A percentile compares a stretch with the other conserved stretches of the same genome.
Conservation (phyloP, 2,329 filamentous ascomycete species). For the Talaromyces sp. region DNA sequence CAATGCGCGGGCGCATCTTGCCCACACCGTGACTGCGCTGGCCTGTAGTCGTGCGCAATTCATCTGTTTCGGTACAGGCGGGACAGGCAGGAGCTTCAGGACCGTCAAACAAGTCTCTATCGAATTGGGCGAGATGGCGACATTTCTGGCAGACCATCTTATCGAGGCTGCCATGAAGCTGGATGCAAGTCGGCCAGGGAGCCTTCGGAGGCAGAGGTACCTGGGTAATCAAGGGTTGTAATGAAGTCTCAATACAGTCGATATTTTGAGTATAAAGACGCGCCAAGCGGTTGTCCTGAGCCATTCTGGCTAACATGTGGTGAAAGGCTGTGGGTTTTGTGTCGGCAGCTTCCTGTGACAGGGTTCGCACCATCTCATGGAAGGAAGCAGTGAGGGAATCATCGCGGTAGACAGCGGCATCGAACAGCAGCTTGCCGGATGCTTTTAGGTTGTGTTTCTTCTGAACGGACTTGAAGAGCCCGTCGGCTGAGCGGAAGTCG, state of each 20-base stretch:
- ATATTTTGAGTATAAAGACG: slow-evolving; percentile 97
- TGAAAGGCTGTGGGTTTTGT: slow-evolving; percentile 87
- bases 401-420: slow-evolving; percentile 95
- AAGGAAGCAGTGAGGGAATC: slow-evolving; percentile 84
- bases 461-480: slow-evolving; percentile 81
- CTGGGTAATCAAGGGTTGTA: slow-evolving; percentile 73
- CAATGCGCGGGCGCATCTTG: slow-evolving; percentile 83
- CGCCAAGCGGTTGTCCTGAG: slow-evolving; percentile 79
- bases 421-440: slow-evolving; percentile 93
- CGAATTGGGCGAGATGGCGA: slow-evolving; percentile 68
- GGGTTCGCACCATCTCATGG: slow-evolving; percentile 90
- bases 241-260: slow-evolving; percentile 83
- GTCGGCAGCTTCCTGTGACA: slow-evolving; percentile 72
- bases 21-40: slow-evolving; percentile 94
- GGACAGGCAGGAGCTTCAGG: slow-evolving; percentile 77
- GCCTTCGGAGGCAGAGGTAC: slow-evolving; percentile 80
- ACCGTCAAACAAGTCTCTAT: slow-evolving; percentile 76
- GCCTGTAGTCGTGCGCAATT: slow-evolving; percentile 71
- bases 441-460: slow-evolving; percentile 86
- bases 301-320: slow-evolving; percentile 85
- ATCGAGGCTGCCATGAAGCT: slow-evolving; percentile 86
- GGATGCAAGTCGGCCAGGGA: slow-evolving; percentile 89
- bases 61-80: slow-evolving; percentile 70
- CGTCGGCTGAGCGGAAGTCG: slow-evolving; percentile 88
- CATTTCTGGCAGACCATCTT: slow-evolving; percentile 99